These are phyloP conservation scores for Oxytropis ochrocephala DNA, from an alignment of 306 rosid species.

Conservation along the genomic window DNA sequence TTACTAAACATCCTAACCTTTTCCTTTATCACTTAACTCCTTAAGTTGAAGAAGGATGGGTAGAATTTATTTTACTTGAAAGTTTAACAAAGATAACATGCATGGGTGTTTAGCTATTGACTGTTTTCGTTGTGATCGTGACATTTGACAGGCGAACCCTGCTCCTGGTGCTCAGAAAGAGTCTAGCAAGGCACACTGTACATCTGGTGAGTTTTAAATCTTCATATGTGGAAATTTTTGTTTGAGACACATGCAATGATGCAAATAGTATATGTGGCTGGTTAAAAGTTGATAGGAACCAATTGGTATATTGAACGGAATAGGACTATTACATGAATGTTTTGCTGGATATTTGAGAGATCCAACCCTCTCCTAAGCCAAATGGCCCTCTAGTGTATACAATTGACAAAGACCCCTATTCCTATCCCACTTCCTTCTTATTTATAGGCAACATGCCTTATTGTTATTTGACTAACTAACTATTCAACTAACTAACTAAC, in stretches of 20 bases:
- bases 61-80: neutral
- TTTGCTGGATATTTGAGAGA: no score
- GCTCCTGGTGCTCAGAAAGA: constrained; percentile 44
- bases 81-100: neutral
- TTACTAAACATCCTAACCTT: neutral
- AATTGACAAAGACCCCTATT: no score
- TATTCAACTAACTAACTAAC: no score
- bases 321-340: no score
- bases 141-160: constrained; percentile 40
- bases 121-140: constrained; percentile 18
- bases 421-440: no score
- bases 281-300: no score
- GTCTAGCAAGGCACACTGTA: constrained; percentile 38
- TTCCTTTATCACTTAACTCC: neutral
- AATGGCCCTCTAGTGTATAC: no score
- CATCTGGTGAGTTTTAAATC: constrained; percentile 48
- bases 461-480: no score
- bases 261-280: neutral
- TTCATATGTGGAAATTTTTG: neutral
- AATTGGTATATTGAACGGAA: no score
- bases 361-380: no score
- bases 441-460: no score
- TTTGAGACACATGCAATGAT: neutral
- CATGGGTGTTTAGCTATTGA: neutral
- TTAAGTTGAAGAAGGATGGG: neutral